Evolutionary conservation across 129 eudicot species (phyloP).

Genomic region (Centella asiatica): DNA sequence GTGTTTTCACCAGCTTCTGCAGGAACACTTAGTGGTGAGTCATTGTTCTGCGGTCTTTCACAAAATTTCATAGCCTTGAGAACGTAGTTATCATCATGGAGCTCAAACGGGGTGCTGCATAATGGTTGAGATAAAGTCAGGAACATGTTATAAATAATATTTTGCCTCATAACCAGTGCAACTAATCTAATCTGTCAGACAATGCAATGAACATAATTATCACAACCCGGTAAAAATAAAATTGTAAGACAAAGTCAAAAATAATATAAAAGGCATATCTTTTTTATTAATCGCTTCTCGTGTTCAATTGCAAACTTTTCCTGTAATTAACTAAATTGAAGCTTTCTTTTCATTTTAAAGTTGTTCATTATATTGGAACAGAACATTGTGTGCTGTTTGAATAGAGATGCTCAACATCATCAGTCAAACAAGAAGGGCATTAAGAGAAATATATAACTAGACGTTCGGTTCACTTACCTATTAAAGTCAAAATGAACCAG

Average conservation of each 20-base stretch:
- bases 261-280: background rate
- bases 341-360: no score
- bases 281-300: background rate
- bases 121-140: background rate
- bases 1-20: slow-evolving; percentile 50
- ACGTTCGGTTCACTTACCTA: slow-evolving; percentile 33
- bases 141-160: no score
- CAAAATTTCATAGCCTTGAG: slow-evolving; percentile 64
- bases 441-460: background rate
- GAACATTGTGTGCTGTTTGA: no score
- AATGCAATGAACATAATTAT: background rate
- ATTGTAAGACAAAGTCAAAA: background rate
- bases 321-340: no score
- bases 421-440: slow-evolving; percentile 7
- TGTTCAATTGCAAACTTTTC: no score
- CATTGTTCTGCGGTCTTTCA: slow-evolving; percentile 29
- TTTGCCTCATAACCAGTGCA: no score
- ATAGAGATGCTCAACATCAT: background rate
- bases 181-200: background rate
- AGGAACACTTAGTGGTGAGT: slow-evolving; percentile 15
- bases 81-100: slow-evolving; percentile 63
- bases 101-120: slow-evolving; percentile 66
- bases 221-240: background rate
- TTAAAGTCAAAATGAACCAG: slow-evolving; percentile 88
- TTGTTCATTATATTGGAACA: no score